Evolutionary conservation across 192 early-diverging fungal genomes (phyloP), one percentile per base, ranked within the genome.

Genomic region (Borealophlyctis nickersoniae): DNA sequence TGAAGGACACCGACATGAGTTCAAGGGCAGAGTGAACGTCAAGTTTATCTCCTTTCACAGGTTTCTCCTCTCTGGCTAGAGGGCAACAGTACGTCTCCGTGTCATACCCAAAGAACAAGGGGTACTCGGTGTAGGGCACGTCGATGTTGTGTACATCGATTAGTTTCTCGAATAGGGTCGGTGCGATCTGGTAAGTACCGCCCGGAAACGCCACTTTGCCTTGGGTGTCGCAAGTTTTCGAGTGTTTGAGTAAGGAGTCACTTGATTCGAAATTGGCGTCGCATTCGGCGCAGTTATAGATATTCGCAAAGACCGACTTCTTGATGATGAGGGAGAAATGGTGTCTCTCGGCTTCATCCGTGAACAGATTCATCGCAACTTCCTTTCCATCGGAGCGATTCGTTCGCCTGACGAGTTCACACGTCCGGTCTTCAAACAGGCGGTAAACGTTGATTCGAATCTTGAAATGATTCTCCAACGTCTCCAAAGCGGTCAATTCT

Each of bases 1-100:
- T 23, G 23, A 54, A 54, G 52, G 52, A 54, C 14, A 54, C 9
- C 52, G 52, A 54, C 52, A 54, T 54, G 19, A 54, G 26, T 54
- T 54, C 52, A 9, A 54, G 26, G 9, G 11, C 9, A 9, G 11
- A 14, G 26, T 54, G 19, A 7, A 54, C 26, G 14, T 22, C 23
- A 14, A 54, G 23, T 23, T 54, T 54, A 22, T 54, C 52, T 11
- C 52, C 52, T 11, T 54, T 54, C 9, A 54, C 52, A 13, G 52
- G 52, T 13, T 26, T 54, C 9, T 14, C 26, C n/a, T n/a, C n/a
- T n/a, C n/a, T n/a, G n/a, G n/a, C n/a, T n/a, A n/a, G n/a, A n/a
- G n/a, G n/a, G n/a, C n/a, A n/a, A n/a, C n/a, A n/a, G n/a, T 11
- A 54, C 14, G 26, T 54, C 52, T 54, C 26, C 9, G 16, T 22